Base-by-base conservation (phyloP, 106 monocot species). In the Allium fistulosum region DNA sequence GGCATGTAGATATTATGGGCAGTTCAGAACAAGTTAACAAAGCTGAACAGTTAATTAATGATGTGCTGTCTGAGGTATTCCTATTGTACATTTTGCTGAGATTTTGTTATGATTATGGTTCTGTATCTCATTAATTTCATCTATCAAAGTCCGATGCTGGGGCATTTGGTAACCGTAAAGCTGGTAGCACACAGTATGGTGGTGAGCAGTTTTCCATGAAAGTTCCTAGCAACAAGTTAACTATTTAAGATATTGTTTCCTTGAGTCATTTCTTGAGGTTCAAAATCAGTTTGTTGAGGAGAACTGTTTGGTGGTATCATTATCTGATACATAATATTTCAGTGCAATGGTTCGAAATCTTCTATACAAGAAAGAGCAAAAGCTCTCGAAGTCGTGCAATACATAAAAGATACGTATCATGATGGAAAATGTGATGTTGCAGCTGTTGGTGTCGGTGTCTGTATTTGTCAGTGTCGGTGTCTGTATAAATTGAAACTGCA, bases 21-120 rank as follows among this genome's bases (percentile, higher is more conserved):
- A 84, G 81, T 60, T 9, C 84, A 26, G 91, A 91, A 28, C 91
- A 91, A 66, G 78, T 91, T 59, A 84, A 72, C 75, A 87, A 74
- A 65, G 87, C 87, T 8, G 91, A 91, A 53, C 81, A 87, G 75
- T 57, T 61, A 61, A 9, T n/a, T 61, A 27, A 61, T 26, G 26
- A 61, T 26, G 61, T 61, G 4, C 61, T 61, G 17, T 22, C 61
- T 5, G 61, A 61, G 61, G 61, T 61, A 61, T 61, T 9, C 9
- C 11, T 61, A 10, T 27, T 27, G 1, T 26, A 9, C 12, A 2
- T 61, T 27, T 61, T 7, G 37, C 26, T 47, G n/a, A 7, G 26
- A 47, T 63, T 47, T 17, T 16, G 48, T 3, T 48, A 48, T 63
- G 46, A 45, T 47, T 48, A 26, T 9, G 14, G 46, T 48, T 63